Evolutionary conservation across 192 early-diverging fungal species (phyloP).

Genomic region (Coemansia reversa): DNA sequence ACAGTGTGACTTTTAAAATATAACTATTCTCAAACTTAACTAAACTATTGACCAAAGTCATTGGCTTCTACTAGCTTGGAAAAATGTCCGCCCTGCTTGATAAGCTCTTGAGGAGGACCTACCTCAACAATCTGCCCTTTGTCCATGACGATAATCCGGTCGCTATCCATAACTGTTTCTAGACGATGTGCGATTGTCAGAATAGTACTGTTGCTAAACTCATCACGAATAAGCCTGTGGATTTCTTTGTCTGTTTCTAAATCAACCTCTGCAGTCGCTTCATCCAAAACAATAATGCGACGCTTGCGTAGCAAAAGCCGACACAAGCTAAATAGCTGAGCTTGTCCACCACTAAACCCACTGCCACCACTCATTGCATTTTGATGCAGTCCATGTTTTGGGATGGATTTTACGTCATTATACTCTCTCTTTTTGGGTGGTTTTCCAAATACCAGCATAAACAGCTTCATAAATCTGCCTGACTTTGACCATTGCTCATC

Average conservation of each 20-base stretch:
- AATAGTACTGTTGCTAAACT: conserved; percentile 51
- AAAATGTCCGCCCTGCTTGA: conserved; percentile 11
- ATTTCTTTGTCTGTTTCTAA: conserved; percentile 3
- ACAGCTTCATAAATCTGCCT: too few relatives aligned
- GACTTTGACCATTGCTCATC: too few relatives aligned
- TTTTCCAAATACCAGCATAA: too few relatives aligned
- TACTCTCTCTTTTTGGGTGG: too few relatives aligned
- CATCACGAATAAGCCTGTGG: conserved; percentile 33
- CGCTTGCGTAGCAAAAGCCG: conserved; percentile 48
- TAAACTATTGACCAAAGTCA: conserved; percentile 11
- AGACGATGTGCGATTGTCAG: conserved; percentile 68
- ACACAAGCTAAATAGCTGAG: too few relatives aligned
- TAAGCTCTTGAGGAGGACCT: conserved; percentile 5
- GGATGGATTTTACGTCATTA: too few relatives aligned
- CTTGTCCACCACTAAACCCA: too few relatives aligned
- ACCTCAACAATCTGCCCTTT: conserved; percentile 12
- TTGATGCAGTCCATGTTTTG: too few relatives aligned
- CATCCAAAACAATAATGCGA: conserved; percentile 60
- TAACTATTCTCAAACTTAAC: too few relatives aligned
- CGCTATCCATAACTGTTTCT: conserved; percentile 63
- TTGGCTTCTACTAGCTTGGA: conserved; percentile 11
- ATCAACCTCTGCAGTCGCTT: conserved; percentile 64
- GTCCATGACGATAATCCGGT: conserved; percentile 68
- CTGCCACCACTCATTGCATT: background rate
- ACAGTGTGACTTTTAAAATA: too few relatives aligned